phyloP scores from a whole-genome alignment of 73 alveolate species.

The Effrenium voratum region DNA sequence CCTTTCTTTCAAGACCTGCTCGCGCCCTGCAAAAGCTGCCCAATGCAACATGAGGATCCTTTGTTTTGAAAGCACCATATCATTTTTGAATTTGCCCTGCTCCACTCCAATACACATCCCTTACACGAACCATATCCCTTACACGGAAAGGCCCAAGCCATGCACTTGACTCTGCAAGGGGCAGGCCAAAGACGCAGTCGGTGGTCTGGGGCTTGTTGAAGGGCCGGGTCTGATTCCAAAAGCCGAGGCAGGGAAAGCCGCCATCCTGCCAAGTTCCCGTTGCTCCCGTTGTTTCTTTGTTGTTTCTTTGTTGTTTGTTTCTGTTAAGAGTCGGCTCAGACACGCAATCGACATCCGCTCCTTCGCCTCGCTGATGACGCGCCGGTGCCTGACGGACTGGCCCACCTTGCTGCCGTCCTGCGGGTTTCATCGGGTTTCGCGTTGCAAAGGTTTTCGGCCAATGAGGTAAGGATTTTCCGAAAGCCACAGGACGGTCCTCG shows the following conservation, averaged over 20 bases:
- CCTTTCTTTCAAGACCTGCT: too few species aligned
- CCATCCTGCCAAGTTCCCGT: neutral
- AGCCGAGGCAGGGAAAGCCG: slow-evolving; percentile 21
- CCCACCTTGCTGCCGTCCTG: neutral
- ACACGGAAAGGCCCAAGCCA: too few species aligned
- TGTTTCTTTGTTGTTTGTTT: too few species aligned
- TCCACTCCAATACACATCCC: too few species aligned
- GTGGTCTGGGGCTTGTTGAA: neutral
- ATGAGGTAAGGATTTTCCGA: neutral
- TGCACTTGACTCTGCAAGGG: neutral
- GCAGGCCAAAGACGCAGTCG: slow-evolving; percentile 22
- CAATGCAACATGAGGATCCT: too few species aligned
- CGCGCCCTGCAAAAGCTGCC: too few species aligned
- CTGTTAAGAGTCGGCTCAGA: neutral
- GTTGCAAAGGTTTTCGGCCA: too few species aligned
- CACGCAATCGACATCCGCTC: neutral
- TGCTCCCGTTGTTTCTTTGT: neutral
- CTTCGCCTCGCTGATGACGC: slow-evolving; percentile 15
- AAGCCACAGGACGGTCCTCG: neutral
- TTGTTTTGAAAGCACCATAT: too few species aligned
- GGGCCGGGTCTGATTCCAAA: slow-evolving; percentile 32
- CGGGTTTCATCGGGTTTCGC: too few species aligned
- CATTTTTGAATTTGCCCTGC: too few species aligned
- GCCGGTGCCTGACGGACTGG: slow-evolving; percentile 25
- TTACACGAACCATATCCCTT: too few species aligned